Evolutionary conservation across 768 basidiomycete species (phyloP).

Genomic region (Lactifluus piperatus): DNA sequence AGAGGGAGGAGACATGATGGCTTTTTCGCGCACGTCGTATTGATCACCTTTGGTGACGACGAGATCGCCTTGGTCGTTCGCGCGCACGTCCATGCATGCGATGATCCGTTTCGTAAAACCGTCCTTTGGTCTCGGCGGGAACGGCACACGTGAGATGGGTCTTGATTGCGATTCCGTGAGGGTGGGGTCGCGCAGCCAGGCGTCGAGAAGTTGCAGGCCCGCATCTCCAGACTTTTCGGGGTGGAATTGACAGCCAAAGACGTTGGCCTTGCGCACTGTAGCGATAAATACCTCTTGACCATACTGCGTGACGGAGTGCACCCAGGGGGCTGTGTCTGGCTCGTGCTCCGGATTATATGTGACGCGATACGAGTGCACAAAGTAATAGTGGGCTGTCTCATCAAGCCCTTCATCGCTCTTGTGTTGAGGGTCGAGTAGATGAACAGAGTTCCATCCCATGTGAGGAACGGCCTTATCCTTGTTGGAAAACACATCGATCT

Average conservation of each 20-base stretch:
- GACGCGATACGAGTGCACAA: slow-evolving; percentile 92
- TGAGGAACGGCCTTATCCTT: slow-evolving; percentile 86
- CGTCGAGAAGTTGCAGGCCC: slow-evolving; percentile 68
- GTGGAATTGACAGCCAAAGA: slow-evolving; percentile 94
- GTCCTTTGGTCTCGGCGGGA: slow-evolving; percentile 40
- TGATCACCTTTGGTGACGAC: slow-evolving; percentile 99
- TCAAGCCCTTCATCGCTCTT: slow-evolving; percentile 40
- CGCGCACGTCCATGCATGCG: slow-evolving; percentile 95
- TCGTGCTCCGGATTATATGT: slow-evolving; percentile 52
- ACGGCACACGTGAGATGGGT: slow-evolving; percentile 29
- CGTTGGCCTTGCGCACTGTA: slow-evolving; percentile 68
- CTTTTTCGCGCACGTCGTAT: slow-evolving; percentile 92
- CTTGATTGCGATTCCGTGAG: slow-evolving; percentile 31
- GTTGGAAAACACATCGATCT: slow-evolving; percentile 66
- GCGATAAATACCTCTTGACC: slow-evolving; percentile 90
- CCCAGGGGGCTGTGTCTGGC: slow-evolving; percentile 61
- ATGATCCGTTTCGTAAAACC: slow-evolving; percentile 89
- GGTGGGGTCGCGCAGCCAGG: slow-evolving; percentile 64
- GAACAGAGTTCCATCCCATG: slow-evolving; percentile 92
- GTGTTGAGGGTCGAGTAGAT: slow-evolving; percentile 40
- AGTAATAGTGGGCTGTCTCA: slow-evolving; percentile 75
- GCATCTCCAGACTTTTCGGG: slow-evolving; percentile 94
- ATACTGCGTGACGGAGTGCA: slow-evolving; percentile 84
- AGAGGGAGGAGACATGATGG: no score
- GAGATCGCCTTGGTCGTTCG: slow-evolving; percentile 92